phyloP scores from a whole-genome alignment of 345 rosid species.

The Citrus sp. region DNA sequence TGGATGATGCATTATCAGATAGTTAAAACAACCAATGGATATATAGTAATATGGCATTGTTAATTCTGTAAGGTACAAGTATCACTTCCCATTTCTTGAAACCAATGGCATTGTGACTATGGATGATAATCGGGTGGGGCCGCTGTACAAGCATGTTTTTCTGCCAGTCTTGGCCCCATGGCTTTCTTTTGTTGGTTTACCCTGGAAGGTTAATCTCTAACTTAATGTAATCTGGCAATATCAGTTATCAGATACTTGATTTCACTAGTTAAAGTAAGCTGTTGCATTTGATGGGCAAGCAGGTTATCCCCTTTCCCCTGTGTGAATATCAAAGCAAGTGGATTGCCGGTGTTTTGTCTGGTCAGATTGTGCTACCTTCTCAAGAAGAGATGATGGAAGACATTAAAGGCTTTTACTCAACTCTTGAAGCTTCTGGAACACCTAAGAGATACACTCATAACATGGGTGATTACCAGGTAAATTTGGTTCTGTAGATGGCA shows the following conservation, averaged over 20 bases:
- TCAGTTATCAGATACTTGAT: not conserved
- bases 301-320: constrained; percentile 64
- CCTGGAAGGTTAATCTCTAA: constrained; percentile 54
- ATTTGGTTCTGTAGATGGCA: not conserved
- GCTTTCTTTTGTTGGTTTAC: constrained; percentile 84
- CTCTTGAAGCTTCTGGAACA: constrained; percentile 50
- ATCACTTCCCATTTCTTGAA: constrained; percentile 87
- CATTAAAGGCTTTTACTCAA: constrained; percentile 40
- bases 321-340: constrained; percentile 83
- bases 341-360: constrained; percentile 79
- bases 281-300: constrained; percentile 5
- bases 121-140: constrained; percentile 77
- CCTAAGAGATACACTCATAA: constrained; percentile 68
- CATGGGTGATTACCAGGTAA: constrained; percentile 45
- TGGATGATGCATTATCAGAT: not conserved
- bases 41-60: not conserved
- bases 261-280: not conserved
- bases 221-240: not conserved
- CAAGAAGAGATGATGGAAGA: constrained; percentile 68
- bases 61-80: constrained; percentile 59
- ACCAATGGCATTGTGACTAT: constrained; percentile 59
- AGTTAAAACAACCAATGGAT: not conserved
- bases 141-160: constrained; percentile 75
- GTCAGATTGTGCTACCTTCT: constrained; percentile 58
- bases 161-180: constrained; percentile 66